Conservation (phyloP, 129 eudicot genomes). For the Pittosporum tobira region DNA sequence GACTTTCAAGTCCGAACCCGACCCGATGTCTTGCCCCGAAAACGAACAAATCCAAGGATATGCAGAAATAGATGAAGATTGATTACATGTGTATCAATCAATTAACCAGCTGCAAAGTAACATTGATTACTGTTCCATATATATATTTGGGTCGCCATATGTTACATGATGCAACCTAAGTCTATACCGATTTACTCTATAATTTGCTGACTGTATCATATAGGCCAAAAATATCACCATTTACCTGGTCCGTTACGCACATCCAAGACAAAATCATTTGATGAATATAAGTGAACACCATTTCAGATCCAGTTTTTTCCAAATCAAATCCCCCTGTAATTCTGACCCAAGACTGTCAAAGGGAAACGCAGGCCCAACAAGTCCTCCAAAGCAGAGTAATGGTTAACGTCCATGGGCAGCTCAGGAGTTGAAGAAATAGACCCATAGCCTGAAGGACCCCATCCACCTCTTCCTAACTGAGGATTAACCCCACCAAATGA, state of each 20-base stretch:
- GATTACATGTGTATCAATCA: too few species aligned
- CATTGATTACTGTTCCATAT: too few species aligned
- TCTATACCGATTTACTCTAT: too few species aligned
- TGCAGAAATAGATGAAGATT: too few species aligned
- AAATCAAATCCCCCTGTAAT: conserved; percentile 13
- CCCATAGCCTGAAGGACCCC: not conserved
- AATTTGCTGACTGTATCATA: too few species aligned
- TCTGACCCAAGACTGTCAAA: conserved; percentile 5
- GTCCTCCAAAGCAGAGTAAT: conserved; percentile 8
- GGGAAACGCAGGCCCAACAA: not conserved
- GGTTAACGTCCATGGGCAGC: conserved; percentile 5
- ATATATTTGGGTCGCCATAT: too few species aligned
- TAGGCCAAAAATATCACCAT: conserved; percentile 8
- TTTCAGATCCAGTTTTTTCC: not conserved
- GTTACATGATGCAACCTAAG: too few species aligned
- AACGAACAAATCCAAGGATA: too few species aligned
- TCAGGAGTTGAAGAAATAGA: not conserved
- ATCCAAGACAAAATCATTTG: not conserved
- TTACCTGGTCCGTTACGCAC: not conserved
- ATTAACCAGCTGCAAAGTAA: too few species aligned
- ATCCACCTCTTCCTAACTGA: conserved; percentile 1
- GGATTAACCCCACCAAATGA: not conserved
- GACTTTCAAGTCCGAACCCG: too few species aligned
- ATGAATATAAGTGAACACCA: not conserved
- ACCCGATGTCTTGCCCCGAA: too few species aligned